Percentiles rank a stretch among this genome's conserved stretches.
Conservation (phyloP, 129 eudicot species). For the Scalesia atractyloides region DNA sequence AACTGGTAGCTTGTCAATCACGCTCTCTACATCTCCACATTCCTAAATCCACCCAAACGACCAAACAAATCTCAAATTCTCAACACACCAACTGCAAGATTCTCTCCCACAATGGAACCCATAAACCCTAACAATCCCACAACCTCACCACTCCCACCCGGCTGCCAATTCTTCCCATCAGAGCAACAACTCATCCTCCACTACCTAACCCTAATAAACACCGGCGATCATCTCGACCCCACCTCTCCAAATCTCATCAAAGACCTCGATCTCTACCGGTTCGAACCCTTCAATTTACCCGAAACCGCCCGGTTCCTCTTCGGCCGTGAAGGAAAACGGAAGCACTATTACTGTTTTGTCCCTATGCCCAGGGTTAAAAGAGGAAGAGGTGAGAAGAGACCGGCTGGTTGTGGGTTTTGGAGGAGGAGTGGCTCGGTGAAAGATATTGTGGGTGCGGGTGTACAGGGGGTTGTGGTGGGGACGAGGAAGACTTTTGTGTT, state of each 20-base stretch:
- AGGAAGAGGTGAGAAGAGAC: constrained; percentile 31
- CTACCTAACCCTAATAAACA: constrained; percentile 50
- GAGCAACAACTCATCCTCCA: constrained; percentile 51
- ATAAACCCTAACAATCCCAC: constrained; percentile 15
- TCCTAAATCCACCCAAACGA: neutral
- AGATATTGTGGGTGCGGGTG: constrained; percentile 46
- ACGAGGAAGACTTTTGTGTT: constrained; percentile 52
- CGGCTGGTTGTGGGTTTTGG: constrained; percentile 56
- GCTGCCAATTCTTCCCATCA: constrained; percentile 62
- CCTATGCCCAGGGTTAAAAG: constrained; percentile 37
- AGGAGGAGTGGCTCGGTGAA: constrained; percentile 44
- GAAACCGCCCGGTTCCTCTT: constrained; percentile 45
- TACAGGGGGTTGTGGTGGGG: constrained; percentile 47
- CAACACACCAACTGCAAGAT: neutral
- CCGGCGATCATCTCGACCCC: constrained; percentile 2
- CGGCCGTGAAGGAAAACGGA: constrained; percentile 50
- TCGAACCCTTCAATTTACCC: constrained; percentile 52
- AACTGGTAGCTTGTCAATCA: neutral
- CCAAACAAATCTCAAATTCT: neutral
- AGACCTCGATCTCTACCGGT: constrained; percentile 52
- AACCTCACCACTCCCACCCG: constrained; percentile 43
- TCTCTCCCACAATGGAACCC: constrained; percentile 47
- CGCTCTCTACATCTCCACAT: neutral
- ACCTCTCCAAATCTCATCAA: constrained; percentile 32
- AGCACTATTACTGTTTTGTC: constrained; percentile 59